Conservation (phyloP, 805 yeast species). For the Kazachstania viticola region DNA sequence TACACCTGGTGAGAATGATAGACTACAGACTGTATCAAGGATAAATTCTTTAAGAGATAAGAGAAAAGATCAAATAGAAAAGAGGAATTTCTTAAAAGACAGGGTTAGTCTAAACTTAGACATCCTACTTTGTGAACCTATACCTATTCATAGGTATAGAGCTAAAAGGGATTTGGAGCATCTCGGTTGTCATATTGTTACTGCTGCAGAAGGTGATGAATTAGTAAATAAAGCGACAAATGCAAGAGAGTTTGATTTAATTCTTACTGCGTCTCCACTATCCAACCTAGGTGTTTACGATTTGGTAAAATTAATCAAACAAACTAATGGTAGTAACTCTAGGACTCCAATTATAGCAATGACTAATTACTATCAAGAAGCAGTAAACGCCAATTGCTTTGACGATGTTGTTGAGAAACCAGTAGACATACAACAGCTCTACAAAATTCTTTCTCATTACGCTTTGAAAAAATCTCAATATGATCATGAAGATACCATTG, state of each 20-base stretch:
- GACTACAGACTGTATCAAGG: conserved; percentile 19
- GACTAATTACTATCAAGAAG: conserved; percentile 63
- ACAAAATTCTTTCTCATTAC: conserved; percentile 21
- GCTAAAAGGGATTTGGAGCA: conserved; percentile 51
- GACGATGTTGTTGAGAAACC: conserved; percentile 73
- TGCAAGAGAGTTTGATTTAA: conserved; percentile 72
- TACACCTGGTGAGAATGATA: conserved; percentile 16
- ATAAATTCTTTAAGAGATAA: conserved; percentile 18
- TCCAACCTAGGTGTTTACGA: conserved; percentile 63
- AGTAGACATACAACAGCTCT: conserved; percentile 18
- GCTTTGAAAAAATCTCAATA: conserved; percentile 24
- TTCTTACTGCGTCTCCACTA: conserved; percentile 61
- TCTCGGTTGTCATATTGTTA: conserved; percentile 69
- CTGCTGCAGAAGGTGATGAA: conserved; percentile 73
- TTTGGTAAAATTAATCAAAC: conserved; percentile 62
- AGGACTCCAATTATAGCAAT: conserved; percentile 67
- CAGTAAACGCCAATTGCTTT: conserved; percentile 40
- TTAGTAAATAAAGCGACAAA: conserved; percentile 72
- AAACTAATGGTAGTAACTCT: conserved; percentile 68
- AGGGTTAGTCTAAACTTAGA: conserved; percentile 34
- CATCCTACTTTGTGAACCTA: conserved; percentile 75
- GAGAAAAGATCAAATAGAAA: conserved; percentile 22
- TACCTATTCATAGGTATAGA: conserved; percentile 67
- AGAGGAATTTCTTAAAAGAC: conserved; percentile 15
- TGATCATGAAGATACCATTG: conserved; percentile 21